These are phyloP conservation scores for Epithemia pelagica DNA, from an alignment of 108 stramenopile genomes.

Conservation along the genomic window DNA sequence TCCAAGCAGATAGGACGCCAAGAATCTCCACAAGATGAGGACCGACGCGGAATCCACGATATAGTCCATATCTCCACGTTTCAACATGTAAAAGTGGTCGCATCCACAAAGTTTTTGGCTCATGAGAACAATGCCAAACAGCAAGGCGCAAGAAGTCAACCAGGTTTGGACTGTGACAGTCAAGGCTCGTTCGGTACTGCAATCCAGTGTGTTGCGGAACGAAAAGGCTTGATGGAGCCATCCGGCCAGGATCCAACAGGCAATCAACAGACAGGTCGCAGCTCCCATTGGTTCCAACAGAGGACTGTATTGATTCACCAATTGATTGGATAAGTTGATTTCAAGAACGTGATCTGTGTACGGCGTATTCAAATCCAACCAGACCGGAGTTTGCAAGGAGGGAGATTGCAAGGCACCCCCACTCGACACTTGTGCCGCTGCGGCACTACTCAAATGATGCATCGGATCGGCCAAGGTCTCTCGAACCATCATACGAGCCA, in stretches of 20 bases:
- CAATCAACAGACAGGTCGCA: conserved; percentile 48
- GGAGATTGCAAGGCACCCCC: conserved; percentile 14
- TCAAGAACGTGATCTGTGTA: conserved; percentile 16
- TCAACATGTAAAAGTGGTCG: conserved; percentile 27
- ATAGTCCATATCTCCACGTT: conserved; percentile 60
- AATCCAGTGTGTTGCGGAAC: conserved; percentile 55
- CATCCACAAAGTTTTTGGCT: conserved; percentile 11
- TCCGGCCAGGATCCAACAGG: conserved; percentile 62
- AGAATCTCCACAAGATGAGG: conserved; percentile 64
- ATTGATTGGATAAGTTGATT: conserved; percentile 21
- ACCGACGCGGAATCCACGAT: conserved; percentile 67
- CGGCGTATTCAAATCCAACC: conserved; percentile 39
- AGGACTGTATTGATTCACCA: conserved; percentile 46
- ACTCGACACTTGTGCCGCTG: neutral
- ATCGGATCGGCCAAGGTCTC: conserved; percentile 16
- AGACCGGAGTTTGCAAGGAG: conserved; percentile 36
- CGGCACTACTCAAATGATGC: neutral
- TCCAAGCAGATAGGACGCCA: conserved; percentile 35
- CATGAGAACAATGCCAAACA: conserved; percentile 28
- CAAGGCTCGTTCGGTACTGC: conserved; percentile 38
- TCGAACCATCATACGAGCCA: conserved; percentile 14
- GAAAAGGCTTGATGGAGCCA: conserved; percentile 52
- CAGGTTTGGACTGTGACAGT: conserved; percentile 56
- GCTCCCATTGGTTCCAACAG: conserved; percentile 44
- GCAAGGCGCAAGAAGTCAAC: conserved; percentile 34